phyloP scores from a whole-genome alignment of 306 rosid genomes.

The Quillaja saponaria region DNA sequence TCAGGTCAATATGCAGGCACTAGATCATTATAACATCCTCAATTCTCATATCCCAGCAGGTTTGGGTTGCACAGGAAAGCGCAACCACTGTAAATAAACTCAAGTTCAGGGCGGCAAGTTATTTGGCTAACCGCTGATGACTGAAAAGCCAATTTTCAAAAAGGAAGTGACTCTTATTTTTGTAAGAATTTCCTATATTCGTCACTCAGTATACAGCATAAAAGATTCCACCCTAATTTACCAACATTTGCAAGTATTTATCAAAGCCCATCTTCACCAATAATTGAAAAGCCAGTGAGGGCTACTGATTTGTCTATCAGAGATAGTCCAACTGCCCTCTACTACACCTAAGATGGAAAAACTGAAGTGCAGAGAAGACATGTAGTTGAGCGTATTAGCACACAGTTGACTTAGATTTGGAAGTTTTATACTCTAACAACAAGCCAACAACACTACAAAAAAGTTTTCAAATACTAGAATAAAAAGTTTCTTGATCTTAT shows the following conservation, averaged over 20 bases:
- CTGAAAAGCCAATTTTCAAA: no score
- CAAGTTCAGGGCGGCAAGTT: no score
- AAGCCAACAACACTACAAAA: background rate
- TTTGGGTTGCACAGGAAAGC: no score
- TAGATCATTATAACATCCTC: background rate
- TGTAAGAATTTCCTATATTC: no score
- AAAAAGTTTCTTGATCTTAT: background rate
- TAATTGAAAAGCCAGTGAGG: background rate
- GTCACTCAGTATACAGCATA: no score
- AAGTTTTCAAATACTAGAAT: background rate
- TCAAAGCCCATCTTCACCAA: background rate
- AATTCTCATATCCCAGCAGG: no score
- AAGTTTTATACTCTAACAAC: background rate
- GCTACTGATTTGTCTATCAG: background rate
- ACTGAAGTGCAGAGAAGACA: background rate
- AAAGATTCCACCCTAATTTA: background rate
- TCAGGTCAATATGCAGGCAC: background rate
- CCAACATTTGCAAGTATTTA: constrained; percentile 8
- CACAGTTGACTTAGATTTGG: background rate
- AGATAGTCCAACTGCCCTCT: background rate
- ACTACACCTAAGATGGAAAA: background rate
- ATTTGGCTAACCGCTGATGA: no score
- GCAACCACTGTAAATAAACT: no score
- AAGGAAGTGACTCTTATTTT: no score
- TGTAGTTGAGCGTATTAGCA: background rate